Base-by-base conservation (phyloP, 176 grass and related monocot genomes). In the Themeda triandra region DNA sequence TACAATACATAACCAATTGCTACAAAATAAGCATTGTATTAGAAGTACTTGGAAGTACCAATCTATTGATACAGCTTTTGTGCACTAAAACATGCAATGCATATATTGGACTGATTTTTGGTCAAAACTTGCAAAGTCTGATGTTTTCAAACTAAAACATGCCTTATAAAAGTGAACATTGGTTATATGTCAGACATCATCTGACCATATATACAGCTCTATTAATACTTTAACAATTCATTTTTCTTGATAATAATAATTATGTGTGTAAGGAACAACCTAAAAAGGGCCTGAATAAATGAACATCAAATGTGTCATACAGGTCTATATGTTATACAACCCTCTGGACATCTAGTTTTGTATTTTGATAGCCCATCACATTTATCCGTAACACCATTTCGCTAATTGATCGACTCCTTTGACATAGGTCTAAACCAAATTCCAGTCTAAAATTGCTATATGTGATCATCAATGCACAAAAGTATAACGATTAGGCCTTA, bases 121-220 rank as follows among this genome's bases (percentile, higher is more conserved):
- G 27, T 29, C 11, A 64, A 63, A 63, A 64, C 25, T 30, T 64
- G 62, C 27, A 30, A 29, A 64, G 27, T 29, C 12, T 60, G 56
- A 60, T 60, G n/a, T 10, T 8, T 23, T 69, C 41, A 72, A 46
- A 72, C 27, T 25, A 46, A 46, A 72, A 28, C 9, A 30, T 15
- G 15, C 8, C 69, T 71, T 27, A 44, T 17, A 45, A 45, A 14
- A 29, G 69, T 45, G 39, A 41, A 28, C 6, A 3, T 37, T 24
- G 11, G 68, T n/a, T 41, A 40, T 70, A 70, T 17, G 18, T 40
- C 29, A 66, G 11, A 74, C 63, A 33, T 18, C 69, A 77, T 36
- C 71, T 35, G 6, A 75, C 80, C 75, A 83, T 29, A 79, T 29
- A 79, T 79, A 6, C 79, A 79, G 74, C 36, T 83, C n/a, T 1